Evolutionary conservation across 2,329 filamentous ascomycete species (phyloP).

Genomic region (Didymella lethalis): DNA sequence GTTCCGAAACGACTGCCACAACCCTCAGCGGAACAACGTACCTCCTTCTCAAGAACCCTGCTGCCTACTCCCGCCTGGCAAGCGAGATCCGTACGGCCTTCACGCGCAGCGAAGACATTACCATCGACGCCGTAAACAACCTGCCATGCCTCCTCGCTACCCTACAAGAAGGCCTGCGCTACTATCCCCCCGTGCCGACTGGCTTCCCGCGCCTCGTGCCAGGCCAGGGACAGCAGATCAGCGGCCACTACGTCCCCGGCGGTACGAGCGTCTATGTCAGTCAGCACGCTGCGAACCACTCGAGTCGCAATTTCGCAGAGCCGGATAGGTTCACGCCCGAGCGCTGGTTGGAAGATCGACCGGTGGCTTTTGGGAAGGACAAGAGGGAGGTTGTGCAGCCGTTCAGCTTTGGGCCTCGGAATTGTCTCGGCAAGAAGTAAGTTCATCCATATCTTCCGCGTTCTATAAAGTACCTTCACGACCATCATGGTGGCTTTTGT

Average conservation of each 20-base stretch:
- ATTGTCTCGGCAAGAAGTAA: constrained; percentile 47
- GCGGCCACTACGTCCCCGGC: constrained; percentile 38
- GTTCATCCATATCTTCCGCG: constrained; percentile 13
- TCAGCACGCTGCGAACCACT: constrained; percentile 45
- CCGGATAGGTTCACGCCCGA: constrained; percentile 39
- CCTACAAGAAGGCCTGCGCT: constrained; percentile 37
- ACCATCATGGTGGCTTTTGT: too few species aligned
- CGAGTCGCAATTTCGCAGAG: constrained; percentile 37
- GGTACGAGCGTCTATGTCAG: constrained; percentile 40
- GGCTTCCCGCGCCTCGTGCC: constrained; percentile 43
- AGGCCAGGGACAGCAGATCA: constrained; percentile 32
- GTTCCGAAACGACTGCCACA: constrained; percentile 59
- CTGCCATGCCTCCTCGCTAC: constrained; percentile 41
- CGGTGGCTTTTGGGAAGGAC: constrained; percentile 38
- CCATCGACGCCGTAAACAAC: constrained; percentile 35
- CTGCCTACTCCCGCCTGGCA: constrained; percentile 29
- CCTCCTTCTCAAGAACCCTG: constrained; percentile 45
- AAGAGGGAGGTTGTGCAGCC: constrained; percentile 41
- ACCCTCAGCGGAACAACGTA: constrained; percentile 54
- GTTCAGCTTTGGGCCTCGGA: constrained; percentile 40
- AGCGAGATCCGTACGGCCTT: constrained; percentile 39
- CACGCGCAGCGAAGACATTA: constrained; percentile 30
- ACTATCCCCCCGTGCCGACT: constrained; percentile 42
- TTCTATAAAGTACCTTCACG: too few species aligned
- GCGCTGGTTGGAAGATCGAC: constrained; percentile 49